phyloP scores from a whole-genome alignment of 352 stramenopile genomes.

The Aphanomyces cochlioides region DNA sequence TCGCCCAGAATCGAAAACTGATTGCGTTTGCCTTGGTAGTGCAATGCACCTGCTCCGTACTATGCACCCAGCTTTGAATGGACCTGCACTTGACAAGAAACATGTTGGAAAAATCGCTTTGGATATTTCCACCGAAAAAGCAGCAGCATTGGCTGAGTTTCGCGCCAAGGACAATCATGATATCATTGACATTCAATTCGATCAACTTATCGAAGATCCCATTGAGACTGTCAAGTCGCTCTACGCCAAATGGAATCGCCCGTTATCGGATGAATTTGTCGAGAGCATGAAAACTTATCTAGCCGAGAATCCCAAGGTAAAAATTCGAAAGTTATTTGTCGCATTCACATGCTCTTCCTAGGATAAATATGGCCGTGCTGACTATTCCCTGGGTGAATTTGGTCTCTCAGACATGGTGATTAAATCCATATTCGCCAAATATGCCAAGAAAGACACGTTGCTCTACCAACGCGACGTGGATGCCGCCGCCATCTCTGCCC shows the following conservation, averaged over 20 bases:
- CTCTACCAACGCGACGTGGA: neutral
- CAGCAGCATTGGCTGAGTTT: neutral
- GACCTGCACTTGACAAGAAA: constrained; percentile 27
- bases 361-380: constrained; percentile 25
- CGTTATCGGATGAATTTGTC: constrained; percentile 26
- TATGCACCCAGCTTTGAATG: constrained; percentile 18
- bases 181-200: constrained; percentile 17
- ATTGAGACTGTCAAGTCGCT: constrained; percentile 27
- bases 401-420: constrained; percentile 7
- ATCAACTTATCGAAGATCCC: constrained; percentile 25
- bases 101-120: constrained; percentile 7
- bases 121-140: constrained; percentile 23
- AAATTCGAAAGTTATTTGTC: neutral
- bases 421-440: constrained; percentile 22
- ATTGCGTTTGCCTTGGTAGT: constrained; percentile 11
- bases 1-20: neutral
- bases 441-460: neutral
- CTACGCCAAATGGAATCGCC: constrained; percentile 24
- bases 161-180: neutral
- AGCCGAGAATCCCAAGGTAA: constrained; percentile 28
- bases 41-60: constrained; percentile 9
- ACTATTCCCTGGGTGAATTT: constrained; percentile 24
- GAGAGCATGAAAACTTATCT: constrained; percentile 21
- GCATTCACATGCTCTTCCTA: neutral
- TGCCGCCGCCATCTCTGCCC: neutral